A percentile compares a stretch with the other conserved stretches of the same genome.
phyloP scores from a whole-genome alignment of 2,329 filamentous ascomycete genomes.

The Neofusicoccum kwambonambiense region DNA sequence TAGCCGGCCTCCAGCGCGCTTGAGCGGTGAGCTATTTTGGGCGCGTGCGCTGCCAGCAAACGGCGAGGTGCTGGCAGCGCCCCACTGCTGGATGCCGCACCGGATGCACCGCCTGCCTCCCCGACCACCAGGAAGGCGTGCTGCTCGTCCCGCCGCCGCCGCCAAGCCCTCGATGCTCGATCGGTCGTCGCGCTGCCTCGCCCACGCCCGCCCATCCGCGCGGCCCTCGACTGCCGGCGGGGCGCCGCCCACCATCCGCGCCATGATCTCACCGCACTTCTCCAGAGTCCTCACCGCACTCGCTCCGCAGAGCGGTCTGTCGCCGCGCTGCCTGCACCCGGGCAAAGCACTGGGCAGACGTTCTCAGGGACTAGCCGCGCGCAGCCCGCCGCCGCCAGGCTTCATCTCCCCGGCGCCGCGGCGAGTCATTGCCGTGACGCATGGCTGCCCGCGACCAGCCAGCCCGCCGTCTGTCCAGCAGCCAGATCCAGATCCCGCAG shows the following conservation, averaged over 20 bases:
- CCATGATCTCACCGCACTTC: slow-evolving; percentile 16
- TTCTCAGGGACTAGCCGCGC: slow-evolving; percentile 4
- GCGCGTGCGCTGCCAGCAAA: slow-evolving; percentile 4
- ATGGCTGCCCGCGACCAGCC: slow-evolving; percentile 1
- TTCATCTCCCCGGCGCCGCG: background rate
- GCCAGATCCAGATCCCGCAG: slow-evolving; percentile 6
- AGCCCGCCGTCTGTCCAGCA: slow-evolving; percentile 6
- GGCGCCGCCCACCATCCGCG: slow-evolving; percentile 9
- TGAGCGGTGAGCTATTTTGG: slow-evolving; percentile 8
- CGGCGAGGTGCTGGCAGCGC: background rate
- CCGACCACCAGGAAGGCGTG: background rate
- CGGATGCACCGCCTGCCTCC: slow-evolving; percentile 9
- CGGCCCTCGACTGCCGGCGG: slow-evolving; percentile 3
- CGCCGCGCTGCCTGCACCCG: background rate
- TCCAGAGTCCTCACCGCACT: slow-evolving; percentile 12
- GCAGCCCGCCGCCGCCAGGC: background rate
- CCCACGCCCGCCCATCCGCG: slow-evolving; percentile 4
- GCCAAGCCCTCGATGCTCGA: slow-evolving; percentile 1
- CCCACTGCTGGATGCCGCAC: slow-evolving; percentile 8
- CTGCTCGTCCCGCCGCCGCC: background rate
- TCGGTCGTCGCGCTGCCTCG: background rate
- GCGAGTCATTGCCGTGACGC: slow-evolving; percentile 15
- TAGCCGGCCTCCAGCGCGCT: background rate
- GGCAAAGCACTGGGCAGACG: slow-evolving; percentile 7
- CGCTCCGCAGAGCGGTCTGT: slow-evolving; percentile 10